Evolutionary conservation across 257 asterid genomes (phyloP).

Genomic region (Nicotiana paniculata): DNA sequence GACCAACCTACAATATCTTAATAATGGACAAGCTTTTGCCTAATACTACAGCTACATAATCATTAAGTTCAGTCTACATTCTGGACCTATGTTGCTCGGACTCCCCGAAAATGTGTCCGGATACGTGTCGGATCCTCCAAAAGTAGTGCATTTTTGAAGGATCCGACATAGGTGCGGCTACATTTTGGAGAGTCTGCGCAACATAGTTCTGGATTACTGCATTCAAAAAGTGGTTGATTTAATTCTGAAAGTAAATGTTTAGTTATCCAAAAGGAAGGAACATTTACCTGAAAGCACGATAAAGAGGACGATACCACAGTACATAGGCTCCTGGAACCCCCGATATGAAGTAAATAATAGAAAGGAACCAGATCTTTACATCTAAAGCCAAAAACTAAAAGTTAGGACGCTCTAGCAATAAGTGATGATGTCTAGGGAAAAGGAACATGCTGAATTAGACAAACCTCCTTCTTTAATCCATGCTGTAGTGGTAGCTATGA

Average conservation of each 20-base stretch:
- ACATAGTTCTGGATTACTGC: neutral
- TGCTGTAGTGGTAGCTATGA: conserved; percentile 81
- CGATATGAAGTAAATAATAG: conserved; percentile 83
- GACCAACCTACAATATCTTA: neutral
- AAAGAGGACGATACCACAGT: conserved; percentile 95
- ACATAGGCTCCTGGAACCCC: conserved; percentile 98
- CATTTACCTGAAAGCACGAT: conserved; percentile 77
- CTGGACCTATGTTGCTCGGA: neutral
- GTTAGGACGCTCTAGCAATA: neutral
- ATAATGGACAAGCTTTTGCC: neutral
- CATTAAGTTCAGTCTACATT: neutral
- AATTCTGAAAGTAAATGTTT: neutral
- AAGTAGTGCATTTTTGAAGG: no score
- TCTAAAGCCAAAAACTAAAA: conserved; percentile 16
- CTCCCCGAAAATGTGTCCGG: no score
- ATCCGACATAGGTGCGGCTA: no score
- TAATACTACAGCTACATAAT: neutral
- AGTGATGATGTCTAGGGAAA: neutral
- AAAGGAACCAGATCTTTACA: conserved; percentile 74
- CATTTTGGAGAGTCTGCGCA: no score
- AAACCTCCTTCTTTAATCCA: conserved; percentile 86
- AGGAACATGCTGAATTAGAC: conserved; percentile 3
- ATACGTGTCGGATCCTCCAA: no score
- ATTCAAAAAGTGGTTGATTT: neutral
- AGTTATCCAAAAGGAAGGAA: neutral